Percentiles rank a stretch among this genome's conserved stretches.
Conservation (phyloP, 495 filamentous ascomycete genomes). For the Aspergillus funiculosus region DNA sequence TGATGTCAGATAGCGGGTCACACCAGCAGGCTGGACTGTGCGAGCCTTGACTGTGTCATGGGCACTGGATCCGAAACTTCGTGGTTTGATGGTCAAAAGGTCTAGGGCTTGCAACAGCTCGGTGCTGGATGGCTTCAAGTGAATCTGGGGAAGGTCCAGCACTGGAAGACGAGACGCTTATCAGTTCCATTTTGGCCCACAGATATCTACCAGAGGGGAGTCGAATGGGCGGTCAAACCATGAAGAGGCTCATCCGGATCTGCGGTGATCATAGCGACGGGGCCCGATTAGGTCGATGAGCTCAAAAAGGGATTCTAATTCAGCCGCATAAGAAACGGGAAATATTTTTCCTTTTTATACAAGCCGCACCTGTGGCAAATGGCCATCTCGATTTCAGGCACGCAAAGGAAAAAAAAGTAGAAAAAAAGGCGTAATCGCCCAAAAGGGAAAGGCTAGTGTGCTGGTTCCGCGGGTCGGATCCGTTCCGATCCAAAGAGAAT, state of each 20-base stretch:
- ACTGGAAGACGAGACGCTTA: constrained; percentile 36
- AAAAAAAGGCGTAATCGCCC: constrained; percentile 37
- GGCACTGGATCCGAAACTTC: constrained; percentile 27
- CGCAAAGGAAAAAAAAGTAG: constrained; percentile 29
- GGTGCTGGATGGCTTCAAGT: constrained; percentile 44
- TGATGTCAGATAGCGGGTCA: constrained; percentile 61
- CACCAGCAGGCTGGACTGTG: constrained; percentile 34
- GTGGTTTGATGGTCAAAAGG: constrained; percentile 40
- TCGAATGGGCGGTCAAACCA: constrained; percentile 27
- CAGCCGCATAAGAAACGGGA: not conserved
- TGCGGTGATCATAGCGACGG: constrained; percentile 35
- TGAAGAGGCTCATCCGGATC: constrained; percentile 41
- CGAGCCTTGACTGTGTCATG: constrained; percentile 28
- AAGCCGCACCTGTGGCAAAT: constrained; percentile 16
- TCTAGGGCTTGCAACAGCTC: constrained; percentile 42
- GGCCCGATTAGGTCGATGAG: constrained; percentile 11
- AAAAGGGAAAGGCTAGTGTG: constrained; percentile 37
- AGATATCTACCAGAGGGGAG: constrained; percentile 10
- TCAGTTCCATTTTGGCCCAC: constrained; percentile 33
- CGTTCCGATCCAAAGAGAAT: constrained; percentile 6
- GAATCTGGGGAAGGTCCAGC: constrained; percentile 50
- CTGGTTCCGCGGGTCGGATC: constrained; percentile 32
- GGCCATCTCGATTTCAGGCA: constrained; percentile 14
- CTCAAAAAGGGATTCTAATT: not conserved
- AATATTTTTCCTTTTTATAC: constrained; percentile 10